Base-by-base conservation (phyloP, 371 early-diverging fungal species). In the Mortierella sp. region DNA sequence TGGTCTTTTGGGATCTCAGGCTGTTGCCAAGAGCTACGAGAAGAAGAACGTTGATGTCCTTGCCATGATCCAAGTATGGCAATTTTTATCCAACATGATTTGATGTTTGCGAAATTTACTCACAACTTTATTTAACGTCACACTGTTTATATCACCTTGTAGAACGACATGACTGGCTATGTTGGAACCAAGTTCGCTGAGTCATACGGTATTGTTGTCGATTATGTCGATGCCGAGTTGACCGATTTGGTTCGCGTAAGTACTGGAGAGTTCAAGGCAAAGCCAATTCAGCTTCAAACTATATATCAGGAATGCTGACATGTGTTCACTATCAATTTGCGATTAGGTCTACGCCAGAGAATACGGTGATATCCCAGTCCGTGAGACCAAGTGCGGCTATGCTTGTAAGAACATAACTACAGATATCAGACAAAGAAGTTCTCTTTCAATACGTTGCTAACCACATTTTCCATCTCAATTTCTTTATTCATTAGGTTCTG, bases 1-100 rank as follows among this genome's bases (percentile, higher is more conserved):
- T 49, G 96, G 96, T 35, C 88, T 97, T 13, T 83, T 95, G 68
- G 98, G 98, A 23, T 94, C 94, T 29, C 96, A 97, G 85, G 94
- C 85, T 55, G 90, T 98, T 22, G 94, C 95, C n/a, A 76, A 85
- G 40, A 71, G 83, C 28, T 98, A 97, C 83, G 82, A 83, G 66
- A 63, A 83, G 19, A 82, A 84, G 42, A 83, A 80, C 23, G 84
- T 82, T 56, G 84, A 86, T 23, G 91, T 96, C 6, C 82, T 89
- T 64, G 97, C 91, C 51, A 92, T 94, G 90, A 83, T 96, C 61
- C 93, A 96, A 75, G 85, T 85, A 73, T 17, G 58, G 32, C 10
- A 26, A 29, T 1, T 4, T 40, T 23, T 19, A 26, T 37, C 13
- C 5, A 35, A 17, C 13, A 3, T n/a, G 2, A 58, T 15, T 4